Evolutionary conservation across 192 early-diverging fungal species (phyloP), one percentile per base, ranked within the genome.

Genomic region (Mortierella antarctica): DNA sequence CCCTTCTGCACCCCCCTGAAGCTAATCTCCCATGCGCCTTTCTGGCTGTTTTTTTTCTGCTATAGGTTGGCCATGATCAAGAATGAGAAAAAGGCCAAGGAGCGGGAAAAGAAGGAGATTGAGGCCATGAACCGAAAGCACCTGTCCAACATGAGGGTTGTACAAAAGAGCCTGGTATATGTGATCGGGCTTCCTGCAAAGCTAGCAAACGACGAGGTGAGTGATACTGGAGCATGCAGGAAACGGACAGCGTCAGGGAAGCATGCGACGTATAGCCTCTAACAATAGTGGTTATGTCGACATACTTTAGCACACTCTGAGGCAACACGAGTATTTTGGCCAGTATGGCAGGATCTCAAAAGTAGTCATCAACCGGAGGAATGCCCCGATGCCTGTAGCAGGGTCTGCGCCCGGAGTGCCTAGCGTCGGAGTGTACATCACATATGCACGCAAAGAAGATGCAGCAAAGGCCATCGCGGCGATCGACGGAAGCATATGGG

Each of bases 151-250:
- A 95, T 95, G 73, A 81, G 97, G 21, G 96, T 99, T 3, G 96
- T 98, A 7, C 98, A 98, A 83, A 98, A 97, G 86, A 98, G 96
- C 74, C 85, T 99, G 39, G 95, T 99, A 7, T 99, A 99, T 82
- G 96, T 99, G 31, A 93, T 98, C 63, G 96, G 96, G 17, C 77
- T 99, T 13, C 95, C 95, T 39, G 76, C 93, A 13, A 96, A 92
- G 67, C 82, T 96, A 44, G 93, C 93, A 9, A 94, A 89, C 2
- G 98, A 99, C 67, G 97, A 99, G 86, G 93, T 95, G 83, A 46
- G 61, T 6, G 31, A 31, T 31, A 31, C 31, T 31, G 31, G 31
- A 31, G 31, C 31, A 31, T 31, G 31, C 3, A 31, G 31, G 31
- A 31, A 31, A 31, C 31, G 3, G 3, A 31, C 31, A 5, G 6